Base-by-base conservation (phyloP, 1,284 basidiomycete genomes). In the Inonotus obliquus region DNA sequence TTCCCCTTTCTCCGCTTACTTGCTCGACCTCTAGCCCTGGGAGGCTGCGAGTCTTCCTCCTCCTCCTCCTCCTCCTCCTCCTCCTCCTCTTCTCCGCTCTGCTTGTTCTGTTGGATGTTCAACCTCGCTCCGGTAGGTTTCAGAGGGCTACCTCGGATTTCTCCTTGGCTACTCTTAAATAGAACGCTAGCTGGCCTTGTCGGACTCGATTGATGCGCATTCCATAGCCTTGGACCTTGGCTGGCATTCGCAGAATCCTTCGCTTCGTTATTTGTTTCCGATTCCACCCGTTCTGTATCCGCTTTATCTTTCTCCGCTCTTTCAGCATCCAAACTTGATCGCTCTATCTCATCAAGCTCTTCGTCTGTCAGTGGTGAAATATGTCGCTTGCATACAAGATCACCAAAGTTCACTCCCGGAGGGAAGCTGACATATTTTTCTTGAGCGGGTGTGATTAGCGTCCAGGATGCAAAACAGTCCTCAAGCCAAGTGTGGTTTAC, bases 401-500 rank as follows among this genome's bases (percentile, higher is more conserved):
- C 72, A 53, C 84, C 80, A 69, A 87, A 90, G 70, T 92, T 86
- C 45, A 90, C 72, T 2, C 85, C 85, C 0, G 79, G 77, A 0
- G 89, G 83, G 65, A 88, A 92, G 35, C 76, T 67, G 57, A 86
- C 82, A 72, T 91, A 93, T 62, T 84, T 85, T 54, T 84, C 82
- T 17, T 78, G 72, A 0, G 79, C 82, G 7, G 82, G 77, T 0
- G 84, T 84, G 49, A 89, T 75, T 23, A 79, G 77, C n/a, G 80
- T 77, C 93, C 93, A 95, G 54, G 85, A 80, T 19, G 84, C 73
- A 68, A 94, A 91, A 71, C 91, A 95, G 65, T 93, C 91, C 70
- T 96, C 94, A 5, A 96, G 79, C 91, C 93, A 96, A 0, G 82
- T 79, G 68, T 96, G 94, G 67, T 94, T 95, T 13, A 96, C 89